Evolutionary conservation across 768 basidiomycete genomes (phyloP).

Genomic region (Tylopilus rubrobrunneus): DNA sequence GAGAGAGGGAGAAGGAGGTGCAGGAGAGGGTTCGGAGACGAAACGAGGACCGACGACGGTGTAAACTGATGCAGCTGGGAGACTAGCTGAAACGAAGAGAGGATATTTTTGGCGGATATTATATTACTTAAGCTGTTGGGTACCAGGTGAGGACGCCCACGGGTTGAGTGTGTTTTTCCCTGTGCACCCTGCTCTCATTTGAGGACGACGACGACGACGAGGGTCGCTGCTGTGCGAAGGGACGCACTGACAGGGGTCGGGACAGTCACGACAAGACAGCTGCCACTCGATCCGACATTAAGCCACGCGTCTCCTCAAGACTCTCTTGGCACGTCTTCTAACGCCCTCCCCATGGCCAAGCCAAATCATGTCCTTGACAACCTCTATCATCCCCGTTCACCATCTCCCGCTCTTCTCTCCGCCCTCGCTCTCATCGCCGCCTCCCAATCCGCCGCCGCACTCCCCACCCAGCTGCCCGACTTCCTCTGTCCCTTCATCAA

Average conservation of each 20-base stretch:
- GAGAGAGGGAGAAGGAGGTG: constrained; percentile 34
- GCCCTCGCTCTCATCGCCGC: constrained; percentile 55
- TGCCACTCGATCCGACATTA: constrained; percentile 2
- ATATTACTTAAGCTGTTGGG: constrained; percentile 1
- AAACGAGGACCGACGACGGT: constrained; percentile 55
- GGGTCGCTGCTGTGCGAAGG: not conserved
- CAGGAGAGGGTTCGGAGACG: constrained; percentile 40
- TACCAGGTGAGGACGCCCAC: not conserved
- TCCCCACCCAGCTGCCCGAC: constrained; percentile 40
- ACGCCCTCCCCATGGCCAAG: constrained; percentile 47
- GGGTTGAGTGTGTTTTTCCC: not conserved
- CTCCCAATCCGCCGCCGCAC: constrained; percentile 39
- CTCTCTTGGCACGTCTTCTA: constrained; percentile 36
- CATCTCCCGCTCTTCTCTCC: constrained; percentile 52
- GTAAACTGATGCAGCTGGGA: constrained; percentile 23
- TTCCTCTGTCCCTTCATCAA: constrained; percentile 58
- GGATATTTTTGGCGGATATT: constrained; percentile 14
- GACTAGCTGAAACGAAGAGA: not conserved
- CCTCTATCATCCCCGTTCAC: constrained; percentile 20
- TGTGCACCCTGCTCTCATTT: not conserved
- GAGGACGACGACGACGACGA: not conserved
- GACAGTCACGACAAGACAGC: not conserved
- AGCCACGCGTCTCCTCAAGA: constrained; percentile 33
- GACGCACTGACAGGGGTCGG: not conserved
- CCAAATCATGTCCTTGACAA: constrained; percentile 35